phyloP scores from a whole-genome alignment of 2,329 filamentous ascomycete genomes.

The Basipetospora chlamydospora region DNA sequence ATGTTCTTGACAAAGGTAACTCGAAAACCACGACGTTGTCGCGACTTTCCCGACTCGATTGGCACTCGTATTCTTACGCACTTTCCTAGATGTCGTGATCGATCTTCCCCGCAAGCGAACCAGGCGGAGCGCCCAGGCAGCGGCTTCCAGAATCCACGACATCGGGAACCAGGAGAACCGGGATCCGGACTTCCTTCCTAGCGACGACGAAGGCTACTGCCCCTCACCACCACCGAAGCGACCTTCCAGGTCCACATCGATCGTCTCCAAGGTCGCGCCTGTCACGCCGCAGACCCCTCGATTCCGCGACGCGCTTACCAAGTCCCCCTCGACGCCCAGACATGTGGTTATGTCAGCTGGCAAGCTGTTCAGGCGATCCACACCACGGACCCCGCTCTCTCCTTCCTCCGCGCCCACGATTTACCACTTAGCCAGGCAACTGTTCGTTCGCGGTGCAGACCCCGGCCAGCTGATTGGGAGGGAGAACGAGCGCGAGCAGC shows the following conservation, averaged over 20 bases:
- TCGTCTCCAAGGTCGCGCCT: constrained; percentile 22
- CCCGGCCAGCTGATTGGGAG: constrained; percentile 66
- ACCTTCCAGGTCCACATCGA: constrained; percentile 14
- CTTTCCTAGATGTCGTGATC: constrained; percentile 5
- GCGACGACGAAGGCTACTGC: constrained; percentile 19
- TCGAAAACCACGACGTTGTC: background rate
- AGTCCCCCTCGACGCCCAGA: constrained; percentile 63
- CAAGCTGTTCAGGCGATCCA: constrained; percentile 62
- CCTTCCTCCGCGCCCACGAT: constrained; percentile 57
- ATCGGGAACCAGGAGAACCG: constrained; percentile 51
- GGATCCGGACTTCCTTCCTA: constrained; percentile 26
- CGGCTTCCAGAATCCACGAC: constrained; percentile 31
- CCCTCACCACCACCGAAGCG: constrained; percentile 13
- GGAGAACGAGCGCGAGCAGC: constrained; percentile 50
- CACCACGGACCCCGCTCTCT: constrained; percentile 60
- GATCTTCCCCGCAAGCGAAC: constrained; percentile 29
- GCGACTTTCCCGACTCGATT: background rate
- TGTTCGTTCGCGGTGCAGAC: constrained; percentile 69
- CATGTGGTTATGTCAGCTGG: constrained; percentile 69
- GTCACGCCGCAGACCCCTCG: constrained; percentile 61
- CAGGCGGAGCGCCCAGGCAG: constrained; percentile 25
- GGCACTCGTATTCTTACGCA: constrained; percentile 2
- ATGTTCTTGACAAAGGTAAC: constrained; percentile 11
- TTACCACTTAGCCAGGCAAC: constrained; percentile 74
- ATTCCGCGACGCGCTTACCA: constrained; percentile 63